phyloP scores from a whole-genome alignment of 371 early-diverging fungal genomes.

The Phascolomyces articulosus region DNA sequence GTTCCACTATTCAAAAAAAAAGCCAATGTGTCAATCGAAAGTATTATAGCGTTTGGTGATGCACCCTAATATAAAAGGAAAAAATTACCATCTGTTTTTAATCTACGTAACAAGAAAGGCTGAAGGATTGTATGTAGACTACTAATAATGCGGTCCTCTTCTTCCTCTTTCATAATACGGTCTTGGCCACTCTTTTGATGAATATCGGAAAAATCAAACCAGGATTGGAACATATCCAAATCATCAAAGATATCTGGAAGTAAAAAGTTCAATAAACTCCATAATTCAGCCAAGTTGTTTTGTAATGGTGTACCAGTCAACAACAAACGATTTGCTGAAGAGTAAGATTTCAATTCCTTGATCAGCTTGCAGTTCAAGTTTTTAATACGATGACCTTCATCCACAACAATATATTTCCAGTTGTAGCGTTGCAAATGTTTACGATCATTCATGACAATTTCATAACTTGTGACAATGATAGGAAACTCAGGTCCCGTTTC shows the following conservation, averaged over 20 bases:
- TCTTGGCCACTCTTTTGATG: constrained; percentile 69
- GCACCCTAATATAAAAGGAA: no score
- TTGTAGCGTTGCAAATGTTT: constrained; percentile 67
- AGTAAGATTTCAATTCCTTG: constrained; percentile 79
- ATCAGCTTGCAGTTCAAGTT: constrained; percentile 92
- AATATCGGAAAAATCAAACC: constrained; percentile 86
- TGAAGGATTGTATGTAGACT: constrained; percentile 89
- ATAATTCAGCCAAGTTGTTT: constrained; percentile 92
- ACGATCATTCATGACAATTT: constrained; percentile 88
- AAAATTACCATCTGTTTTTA: constrained; percentile 96
- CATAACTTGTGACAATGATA: constrained; percentile 90
- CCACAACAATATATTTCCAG: constrained; percentile 93
- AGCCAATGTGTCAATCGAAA: no score
- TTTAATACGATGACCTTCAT: constrained; percentile 96
- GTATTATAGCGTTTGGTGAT: constrained; percentile 2
- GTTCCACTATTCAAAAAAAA: no score
- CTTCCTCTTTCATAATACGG: constrained; percentile 74
- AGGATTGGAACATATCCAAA: constrained; percentile 79
- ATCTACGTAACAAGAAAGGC: constrained; percentile 93
- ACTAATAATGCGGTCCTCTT: constrained; percentile 71
- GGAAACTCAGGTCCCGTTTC: constrained; percentile 62
- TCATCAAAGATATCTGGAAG: constrained; percentile 91
- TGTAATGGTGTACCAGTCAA: constrained; percentile 96
- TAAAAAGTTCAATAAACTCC: constrained; percentile 95
- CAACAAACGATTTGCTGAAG: constrained; percentile 85